Percentiles rank a stretch among this genome's conserved stretches.
Conservation (phyloP, 2,329 filamentous ascomycete genomes). For the Claviceps monticola region DNA sequence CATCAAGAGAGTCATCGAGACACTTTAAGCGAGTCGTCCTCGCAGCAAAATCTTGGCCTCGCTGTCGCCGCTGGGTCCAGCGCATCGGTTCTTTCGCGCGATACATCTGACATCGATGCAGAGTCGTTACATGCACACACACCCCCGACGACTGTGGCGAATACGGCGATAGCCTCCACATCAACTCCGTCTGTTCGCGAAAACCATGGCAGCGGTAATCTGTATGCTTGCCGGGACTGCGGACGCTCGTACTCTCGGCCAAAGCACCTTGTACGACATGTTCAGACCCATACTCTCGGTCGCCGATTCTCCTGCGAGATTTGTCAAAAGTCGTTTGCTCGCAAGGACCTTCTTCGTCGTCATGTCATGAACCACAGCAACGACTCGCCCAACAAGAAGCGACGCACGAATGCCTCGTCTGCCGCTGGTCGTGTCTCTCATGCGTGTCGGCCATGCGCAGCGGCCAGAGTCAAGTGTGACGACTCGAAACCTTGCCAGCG, state of each 20-base stretch:
- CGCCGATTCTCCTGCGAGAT: constrained; percentile 35
- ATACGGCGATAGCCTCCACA: not conserved
- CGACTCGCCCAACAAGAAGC: constrained; percentile 32
- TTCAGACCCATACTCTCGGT: constrained; percentile 36
- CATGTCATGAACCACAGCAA: constrained; percentile 38
- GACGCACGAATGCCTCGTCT: constrained; percentile 30
- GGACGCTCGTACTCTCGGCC: constrained; percentile 37
- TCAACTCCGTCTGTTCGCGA: not conserved
- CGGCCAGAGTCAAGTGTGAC: constrained; percentile 40
- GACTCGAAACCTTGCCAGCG: constrained; percentile 40
- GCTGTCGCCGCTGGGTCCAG: not conserved
- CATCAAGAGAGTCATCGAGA: not conserved
- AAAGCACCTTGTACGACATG: constrained; percentile 39
- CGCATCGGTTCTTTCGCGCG: not conserved
- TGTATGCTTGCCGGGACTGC: constrained; percentile 39
- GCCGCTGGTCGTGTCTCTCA: constrained; percentile 36
- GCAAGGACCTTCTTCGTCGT: constrained; percentile 38
- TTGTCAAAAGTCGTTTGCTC: constrained; percentile 39
- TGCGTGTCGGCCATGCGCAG: constrained; percentile 37
- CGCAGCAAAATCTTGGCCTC: not conserved
- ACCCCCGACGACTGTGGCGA: not conserved
- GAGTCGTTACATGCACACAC: not conserved
- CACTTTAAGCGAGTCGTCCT: not conserved
- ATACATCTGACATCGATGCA: not conserved
- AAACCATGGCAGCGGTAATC: constrained; percentile 17